Conservation (phyloP, 2,329 filamentous ascomycete species). For the Colletotrichum truncatum region DNA sequence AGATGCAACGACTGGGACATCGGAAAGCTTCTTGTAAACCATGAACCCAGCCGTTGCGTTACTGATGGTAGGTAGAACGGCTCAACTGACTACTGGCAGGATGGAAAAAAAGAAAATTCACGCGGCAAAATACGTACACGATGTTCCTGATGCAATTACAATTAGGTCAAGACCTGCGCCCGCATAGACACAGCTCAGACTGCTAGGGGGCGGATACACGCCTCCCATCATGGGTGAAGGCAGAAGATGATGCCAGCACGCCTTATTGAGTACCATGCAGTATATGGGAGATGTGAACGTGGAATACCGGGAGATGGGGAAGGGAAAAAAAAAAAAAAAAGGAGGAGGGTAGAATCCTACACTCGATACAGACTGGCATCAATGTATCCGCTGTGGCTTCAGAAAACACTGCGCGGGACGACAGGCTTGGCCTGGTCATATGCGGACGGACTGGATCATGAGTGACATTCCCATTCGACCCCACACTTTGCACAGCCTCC, state of each 20-base stretch:
- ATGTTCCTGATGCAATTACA: neutral
- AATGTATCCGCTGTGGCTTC: conserved; percentile 17
- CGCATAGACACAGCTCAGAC: neutral
- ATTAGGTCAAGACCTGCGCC: neutral
- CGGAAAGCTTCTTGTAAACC: conserved; percentile 28
- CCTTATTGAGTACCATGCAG: too few species aligned
- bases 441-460: conserved; percentile 19
- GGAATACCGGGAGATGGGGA: neutral
- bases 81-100: neutral
- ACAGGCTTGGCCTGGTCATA: conserved; percentile 23
- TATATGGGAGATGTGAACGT: too few species aligned
- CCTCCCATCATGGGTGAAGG: neutral
- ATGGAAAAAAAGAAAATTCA: neutral
- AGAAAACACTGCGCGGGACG: conserved; percentile 24
- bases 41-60: conserved; percentile 21
- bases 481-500: conserved; percentile 32
- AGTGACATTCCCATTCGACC: conserved; percentile 29
- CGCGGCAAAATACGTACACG: neutral
- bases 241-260: neutral
- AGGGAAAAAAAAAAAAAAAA: neutral
- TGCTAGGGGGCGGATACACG: neutral
- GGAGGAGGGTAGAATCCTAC: neutral
- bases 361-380: conserved; percentile 15
- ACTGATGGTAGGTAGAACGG: conserved; percentile 1
- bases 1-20: conserved; percentile 21